Evolutionary conservation across 2,329 filamentous ascomycete genomes (phyloP).

Genomic region (Cryphonectria japonica): DNA sequence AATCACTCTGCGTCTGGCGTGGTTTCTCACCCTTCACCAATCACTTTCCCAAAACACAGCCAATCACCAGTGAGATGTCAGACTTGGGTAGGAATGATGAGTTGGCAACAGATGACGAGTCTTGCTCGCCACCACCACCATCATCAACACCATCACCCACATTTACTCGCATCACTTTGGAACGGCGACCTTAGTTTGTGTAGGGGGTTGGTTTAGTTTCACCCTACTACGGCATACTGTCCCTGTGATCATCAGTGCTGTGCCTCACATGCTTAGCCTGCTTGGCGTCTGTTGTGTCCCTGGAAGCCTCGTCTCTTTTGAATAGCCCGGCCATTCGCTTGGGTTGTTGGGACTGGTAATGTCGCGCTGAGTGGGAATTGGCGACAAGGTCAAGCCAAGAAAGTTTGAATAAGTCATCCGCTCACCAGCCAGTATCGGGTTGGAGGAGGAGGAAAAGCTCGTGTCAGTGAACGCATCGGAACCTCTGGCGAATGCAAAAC

Average conservation of each 20-base stretch:
- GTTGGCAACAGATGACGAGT: background rate
- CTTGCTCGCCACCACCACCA: background rate
- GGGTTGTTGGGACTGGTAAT: background rate
- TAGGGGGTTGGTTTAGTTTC: background rate
- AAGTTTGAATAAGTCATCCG: background rate
- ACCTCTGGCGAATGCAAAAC: background rate
- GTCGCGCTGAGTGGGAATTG: background rate
- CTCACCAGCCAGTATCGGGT: background rate
- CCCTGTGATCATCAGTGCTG: background rate
- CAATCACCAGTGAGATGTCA: conserved; percentile 2
- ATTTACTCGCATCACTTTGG: background rate
- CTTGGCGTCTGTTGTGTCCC: background rate
- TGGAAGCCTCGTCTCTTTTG: conserved; percentile 1
- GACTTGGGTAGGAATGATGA: background rate
- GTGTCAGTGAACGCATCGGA: background rate
- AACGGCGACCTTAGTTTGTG: background rate
- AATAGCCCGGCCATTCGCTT: background rate
- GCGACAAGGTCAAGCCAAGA: background rate
- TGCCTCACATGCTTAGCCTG: background rate
- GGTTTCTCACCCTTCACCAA: background rate
- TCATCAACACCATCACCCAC: background rate
- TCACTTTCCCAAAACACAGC: background rate
- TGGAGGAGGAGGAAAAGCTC: background rate
- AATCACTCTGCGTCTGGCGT: background rate
- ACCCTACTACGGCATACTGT: background rate